Evolutionary conservation across 495 filamentous ascomycete species (phyloP).

Genomic region (Hamigera avellanea): DNA sequence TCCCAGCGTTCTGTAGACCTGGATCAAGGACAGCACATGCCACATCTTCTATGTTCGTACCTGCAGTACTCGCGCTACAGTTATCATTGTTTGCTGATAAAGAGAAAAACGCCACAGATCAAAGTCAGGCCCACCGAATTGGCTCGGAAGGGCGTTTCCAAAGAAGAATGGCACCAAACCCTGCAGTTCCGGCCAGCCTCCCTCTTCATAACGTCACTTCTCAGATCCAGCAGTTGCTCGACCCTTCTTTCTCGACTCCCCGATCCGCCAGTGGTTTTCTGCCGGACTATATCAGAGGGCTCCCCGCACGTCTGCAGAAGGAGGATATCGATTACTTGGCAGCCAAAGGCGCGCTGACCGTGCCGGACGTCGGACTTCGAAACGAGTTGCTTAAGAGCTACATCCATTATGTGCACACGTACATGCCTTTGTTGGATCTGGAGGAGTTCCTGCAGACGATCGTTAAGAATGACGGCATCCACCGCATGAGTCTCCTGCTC

Average conservation of each 20-base stretch:
- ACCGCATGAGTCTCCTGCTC: conserved; percentile 64
- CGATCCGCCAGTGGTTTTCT: conserved; percentile 27
- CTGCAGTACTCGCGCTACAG: not conserved
- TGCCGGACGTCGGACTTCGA: conserved; percentile 55
- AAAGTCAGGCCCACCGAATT: conserved; percentile 25
- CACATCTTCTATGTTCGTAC: conserved; percentile 34
- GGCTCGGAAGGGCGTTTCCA: conserved; percentile 21
- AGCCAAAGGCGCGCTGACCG: conserved; percentile 60
- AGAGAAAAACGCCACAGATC: conserved; percentile 13
- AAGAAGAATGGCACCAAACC: conserved; percentile 27
- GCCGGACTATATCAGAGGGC: conserved; percentile 62
- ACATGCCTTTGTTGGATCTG: conserved; percentile 77
- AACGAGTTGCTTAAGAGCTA: conserved; percentile 66
- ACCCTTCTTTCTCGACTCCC: conserved; percentile 22
- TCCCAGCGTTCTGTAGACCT: conserved; percentile 30
- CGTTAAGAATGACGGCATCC: conserved; percentile 49
- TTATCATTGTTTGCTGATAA: not conserved
- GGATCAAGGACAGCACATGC: conserved; percentile 38
- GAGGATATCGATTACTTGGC: conserved; percentile 68
- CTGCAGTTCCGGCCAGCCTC: conserved; percentile 23
- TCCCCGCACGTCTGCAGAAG: conserved; percentile 53
- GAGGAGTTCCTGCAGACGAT: conserved; percentile 60
- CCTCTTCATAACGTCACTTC: conserved; percentile 25
- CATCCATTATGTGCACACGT: conserved; percentile 76
- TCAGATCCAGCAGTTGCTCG: conserved; percentile 31